Evolutionary conservation across 768 basidiomycete species (phyloP), one percentile per base, ranked within the genome.

Genomic region (Auricularia heimuer): DNA sequence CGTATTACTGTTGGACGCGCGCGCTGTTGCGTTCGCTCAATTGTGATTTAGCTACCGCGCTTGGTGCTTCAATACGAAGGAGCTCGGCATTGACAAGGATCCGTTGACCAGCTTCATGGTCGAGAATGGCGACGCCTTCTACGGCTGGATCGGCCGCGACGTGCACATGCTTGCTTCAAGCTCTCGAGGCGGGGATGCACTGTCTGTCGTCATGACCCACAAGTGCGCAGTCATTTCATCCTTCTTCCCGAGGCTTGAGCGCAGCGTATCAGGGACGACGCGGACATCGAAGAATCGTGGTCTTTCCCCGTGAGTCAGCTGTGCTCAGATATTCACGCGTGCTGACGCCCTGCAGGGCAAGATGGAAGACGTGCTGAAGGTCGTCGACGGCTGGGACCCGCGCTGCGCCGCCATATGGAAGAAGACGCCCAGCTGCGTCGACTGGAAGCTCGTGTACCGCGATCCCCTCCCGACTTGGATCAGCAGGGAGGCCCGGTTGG

Each of bases 381-480:
- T 71, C 14, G 69, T 71, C 7, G 65, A 71, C 39, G 71, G 62
- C 37, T 69, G 71, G 65, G 69, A 75, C 62, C 68, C 71, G n/a
- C 71, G 69, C 37, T 71, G 69, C 61, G 67, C 67, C 45, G 75
- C 68, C 3, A 60, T 67, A 36, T 66, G 70, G 12, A 67, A 65
- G 35, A 73, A 70, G 63, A 71, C 69, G 18, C 68, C 71, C 3
- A 67, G 70, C 54, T 67, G 68, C 24, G 63, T 71, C 62, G 69
- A 72, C 66, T 72, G 71, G 71, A 72, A 72, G 63, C 64, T 72
- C 44, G 68, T 71, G n/a, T 70, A 66, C 65, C 69, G 70, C 39
- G 70, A 69, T 35, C 71, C 71, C 18, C 66, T 72, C 0, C 71
- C 70, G 10, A 69, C 67, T 3, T 75, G 73, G 64, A 67, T 73